Percentiles rank a stretch among this genome's conserved stretches.
Evolutionary conservation across 129 eudicot species (phyloP).

Genomic region (Chrysanthemum makinoi): DNA sequence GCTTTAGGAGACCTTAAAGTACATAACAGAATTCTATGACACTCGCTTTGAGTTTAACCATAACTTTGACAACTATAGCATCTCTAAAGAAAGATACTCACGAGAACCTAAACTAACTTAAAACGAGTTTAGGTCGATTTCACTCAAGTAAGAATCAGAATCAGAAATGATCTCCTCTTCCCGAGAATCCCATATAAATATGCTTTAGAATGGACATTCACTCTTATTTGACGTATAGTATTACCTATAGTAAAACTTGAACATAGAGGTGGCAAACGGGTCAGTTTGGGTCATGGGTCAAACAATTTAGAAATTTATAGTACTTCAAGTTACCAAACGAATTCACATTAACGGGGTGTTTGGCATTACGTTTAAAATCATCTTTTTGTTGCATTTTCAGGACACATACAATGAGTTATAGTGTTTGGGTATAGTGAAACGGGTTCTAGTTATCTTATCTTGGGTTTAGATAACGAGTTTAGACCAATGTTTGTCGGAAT

Average conservation of each 20-base stretch:
- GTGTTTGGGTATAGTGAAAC: background rate
- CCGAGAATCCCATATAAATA: constrained; percentile 72
- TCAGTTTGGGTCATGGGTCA: too few relatives aligned
- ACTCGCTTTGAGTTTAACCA: background rate
- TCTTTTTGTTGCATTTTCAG: too few relatives aligned
- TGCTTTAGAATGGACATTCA: background rate
- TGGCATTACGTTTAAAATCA: too few relatives aligned
- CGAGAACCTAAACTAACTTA: constrained; percentile 53
- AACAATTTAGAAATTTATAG: too few relatives aligned
- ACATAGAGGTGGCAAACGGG: constrained; percentile 25
- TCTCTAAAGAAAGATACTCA: constrained; percentile 18
- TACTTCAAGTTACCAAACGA: too few relatives aligned
- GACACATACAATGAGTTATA: background rate
- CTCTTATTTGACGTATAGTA: background rate
- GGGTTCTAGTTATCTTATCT: background rate
- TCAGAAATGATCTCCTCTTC: constrained; percentile 72
- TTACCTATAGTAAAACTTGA: constrained; percentile 15
- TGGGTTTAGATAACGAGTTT: background rate
- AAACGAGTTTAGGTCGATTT: constrained; percentile 90
- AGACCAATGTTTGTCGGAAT: too few relatives aligned
- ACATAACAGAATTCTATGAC: background rate
- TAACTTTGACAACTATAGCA: constrained; percentile 10
- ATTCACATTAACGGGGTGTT: too few relatives aligned
- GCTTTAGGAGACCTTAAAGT: constrained; percentile 78
- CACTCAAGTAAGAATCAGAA: constrained; percentile 71